Conservation (phyloP, 2,329 filamentous ascomycete genomes). For the Botryotinia globosa region DNA sequence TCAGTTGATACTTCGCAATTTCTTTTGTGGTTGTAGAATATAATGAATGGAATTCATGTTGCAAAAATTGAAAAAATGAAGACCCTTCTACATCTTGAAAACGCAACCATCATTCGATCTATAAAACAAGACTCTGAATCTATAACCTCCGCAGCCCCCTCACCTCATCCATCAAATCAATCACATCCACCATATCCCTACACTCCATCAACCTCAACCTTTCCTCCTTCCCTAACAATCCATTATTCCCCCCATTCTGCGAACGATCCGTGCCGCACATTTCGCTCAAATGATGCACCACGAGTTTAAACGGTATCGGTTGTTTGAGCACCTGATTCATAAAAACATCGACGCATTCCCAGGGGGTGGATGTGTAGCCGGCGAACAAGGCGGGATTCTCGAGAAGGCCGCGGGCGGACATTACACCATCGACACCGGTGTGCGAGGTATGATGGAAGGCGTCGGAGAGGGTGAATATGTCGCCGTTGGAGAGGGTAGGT, state of each 20-base stretch:
- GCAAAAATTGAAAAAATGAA: neutral
- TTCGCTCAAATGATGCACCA: slow-evolving; percentile 63
- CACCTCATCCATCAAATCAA: slow-evolving; percentile 59
- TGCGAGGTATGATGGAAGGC: slow-evolving; percentile 6
- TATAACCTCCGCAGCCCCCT: slow-evolving; percentile 32
- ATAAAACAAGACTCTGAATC: neutral
- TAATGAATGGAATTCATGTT: neutral
- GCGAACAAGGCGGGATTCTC: slow-evolving; percentile 64
- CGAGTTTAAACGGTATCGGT: slow-evolving; percentile 62
- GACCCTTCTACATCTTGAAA: neutral
- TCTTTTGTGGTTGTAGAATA: neutral
- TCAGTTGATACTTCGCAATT: neutral
- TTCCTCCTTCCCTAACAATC: slow-evolving; percentile 52
- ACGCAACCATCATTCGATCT: neutral
- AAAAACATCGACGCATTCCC: slow-evolving; percentile 62
- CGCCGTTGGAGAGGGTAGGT: slow-evolving; percentile 57
- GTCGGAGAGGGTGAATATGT: slow-evolving; percentile 56
- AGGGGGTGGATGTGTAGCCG: slow-evolving; percentile 54
- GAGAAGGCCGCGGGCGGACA: slow-evolving; percentile 67
- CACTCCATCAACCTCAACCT: slow-evolving; percentile 49
- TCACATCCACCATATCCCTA: slow-evolving; percentile 54
- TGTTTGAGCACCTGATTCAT: slow-evolving; percentile 55
- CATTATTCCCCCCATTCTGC: slow-evolving; percentile 51
- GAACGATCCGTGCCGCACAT: slow-evolving; percentile 61
- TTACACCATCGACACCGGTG: slow-evolving; percentile 53